Evolutionary conservation across 441 rosid genomes (phyloP), one percentile per base, ranked within the genome.

Genomic region (Aleurites moluccanus): DNA sequence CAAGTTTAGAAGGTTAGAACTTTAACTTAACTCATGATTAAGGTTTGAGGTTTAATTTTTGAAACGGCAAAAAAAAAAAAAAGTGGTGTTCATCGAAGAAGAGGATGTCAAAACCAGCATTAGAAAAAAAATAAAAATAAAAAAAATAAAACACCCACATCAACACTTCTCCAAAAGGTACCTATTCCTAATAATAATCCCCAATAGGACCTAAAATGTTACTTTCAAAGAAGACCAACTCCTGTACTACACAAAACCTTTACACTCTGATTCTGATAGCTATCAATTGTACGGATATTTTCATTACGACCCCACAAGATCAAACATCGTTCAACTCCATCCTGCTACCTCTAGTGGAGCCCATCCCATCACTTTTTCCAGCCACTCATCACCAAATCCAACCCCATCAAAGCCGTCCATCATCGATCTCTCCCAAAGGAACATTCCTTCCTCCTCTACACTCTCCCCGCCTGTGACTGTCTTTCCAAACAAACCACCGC

Each of bases 361-460:
- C 80, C 81, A 80, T 28, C 76, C 60, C 56, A 80, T 81, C 18
- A 80, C 80, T 57, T 74, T 74, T 28, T 75, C 85, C 70, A 85
- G 83, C 85, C 85, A 81, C 69, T 83, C 88, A 67, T 85, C 88
- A 25, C 67, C 83, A 4, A 71, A 69, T 53, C 71, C 82, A 45
- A 27, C 73, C 25, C 47, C 78, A 69, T 78, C 84, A 27, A 65
- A 61, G 55, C 80, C 81, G 49, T 73, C 76, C 76, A 60, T 61
- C 57, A 42, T 21, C 42, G 35, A 55, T 18, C 53, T 4, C 61
- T 71, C 72, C 35, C 20, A 57, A 14, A 62, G 13, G 18, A 33
- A 4, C 33, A 68, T 11, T 30, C 42, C 70, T 3, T 13, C 52
- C 61, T 56, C 81, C 79, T 55, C 30, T n/a, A 11, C 33, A 4